A percentile compares a stretch with the other conserved stretches of the same genome.
Evolutionary conservation across 495 filamentous ascomycete genomes (phyloP).

Genomic region (Opeltia flavorubescens): DNA sequence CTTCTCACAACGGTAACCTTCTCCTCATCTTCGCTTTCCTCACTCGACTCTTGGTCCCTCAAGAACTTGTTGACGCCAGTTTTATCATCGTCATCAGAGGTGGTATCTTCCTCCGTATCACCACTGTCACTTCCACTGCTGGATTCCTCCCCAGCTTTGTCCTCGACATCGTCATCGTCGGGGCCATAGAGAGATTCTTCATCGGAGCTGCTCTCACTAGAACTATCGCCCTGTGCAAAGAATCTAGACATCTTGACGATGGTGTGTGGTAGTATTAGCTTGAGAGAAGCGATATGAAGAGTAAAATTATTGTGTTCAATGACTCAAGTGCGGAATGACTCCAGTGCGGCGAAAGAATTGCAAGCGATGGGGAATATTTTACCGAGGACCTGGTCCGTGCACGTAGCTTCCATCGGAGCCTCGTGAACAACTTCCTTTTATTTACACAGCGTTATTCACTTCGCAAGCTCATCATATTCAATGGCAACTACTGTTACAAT

Average conservation of each 20-base stretch:
- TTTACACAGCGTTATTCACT: too few species aligned
- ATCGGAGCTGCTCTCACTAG: conserved; percentile 55
- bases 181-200: conserved; percentile 85
- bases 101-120: conserved; percentile 26
- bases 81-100: conserved; percentile 51
- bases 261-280: neutral
- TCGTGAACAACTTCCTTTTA: neutral
- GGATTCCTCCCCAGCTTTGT: conserved; percentile 41
- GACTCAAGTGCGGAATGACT: too few species aligned
- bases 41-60: conserved; percentile 53
- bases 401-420: too few species aligned
- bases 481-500: conserved; percentile 29
- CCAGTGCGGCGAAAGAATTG: neutral
- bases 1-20: conserved; percentile 78
- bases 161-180: conserved; percentile 35
- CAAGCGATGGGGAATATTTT: neutral
- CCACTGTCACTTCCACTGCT: too few species aligned
- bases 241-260: conserved; percentile 82
- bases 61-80: conserved; percentile 70
- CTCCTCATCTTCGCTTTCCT: conserved; percentile 74
- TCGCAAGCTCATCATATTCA: too few species aligned
- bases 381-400: too few species aligned
- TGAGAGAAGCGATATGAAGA: neutral
- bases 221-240: conserved; percentile 86
- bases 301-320: neutral